phyloP scores from a whole-genome alignment of 2,329 filamentous ascomycete genomes.

The Fusarium phyllophilum region DNA sequence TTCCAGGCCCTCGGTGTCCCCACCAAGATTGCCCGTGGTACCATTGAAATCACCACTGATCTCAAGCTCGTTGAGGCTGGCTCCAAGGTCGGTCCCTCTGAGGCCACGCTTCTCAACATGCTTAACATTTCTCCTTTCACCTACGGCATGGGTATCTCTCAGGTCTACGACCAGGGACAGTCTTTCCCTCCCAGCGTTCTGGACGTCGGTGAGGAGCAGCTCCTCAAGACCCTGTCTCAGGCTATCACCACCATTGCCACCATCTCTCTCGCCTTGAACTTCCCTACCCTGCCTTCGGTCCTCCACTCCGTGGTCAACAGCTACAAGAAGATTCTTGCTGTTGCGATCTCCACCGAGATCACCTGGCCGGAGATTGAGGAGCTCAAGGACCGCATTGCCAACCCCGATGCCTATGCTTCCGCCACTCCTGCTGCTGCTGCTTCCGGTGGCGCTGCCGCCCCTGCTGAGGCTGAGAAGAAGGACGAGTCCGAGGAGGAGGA shows the following conservation, averaged over 20 bases:
- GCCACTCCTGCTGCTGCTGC: slow-evolving; percentile 78
- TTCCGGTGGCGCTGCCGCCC: slow-evolving; percentile 61
- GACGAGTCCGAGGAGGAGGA: slow-evolving; percentile 76
- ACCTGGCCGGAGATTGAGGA: slow-evolving; percentile 95
- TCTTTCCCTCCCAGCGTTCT: slow-evolving; percentile 86
- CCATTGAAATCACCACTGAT: slow-evolving; percentile 99
- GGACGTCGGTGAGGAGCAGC: slow-evolving; percentile 94
- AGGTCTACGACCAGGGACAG: slow-evolving; percentile 99
- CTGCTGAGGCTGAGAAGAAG: slow-evolving; percentile 71
- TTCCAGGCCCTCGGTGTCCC: slow-evolving; percentile 99
- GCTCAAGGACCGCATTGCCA: slow-evolving; percentile 99
- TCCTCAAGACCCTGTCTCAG: slow-evolving; percentile 82
- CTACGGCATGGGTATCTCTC: slow-evolving; percentile 95
- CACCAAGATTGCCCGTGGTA: slow-evolving; percentile 99
- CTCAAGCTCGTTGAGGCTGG: slow-evolving; percentile 96
- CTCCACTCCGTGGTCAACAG: slow-evolving; percentile 96
- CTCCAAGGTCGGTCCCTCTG: slow-evolving; percentile 96
- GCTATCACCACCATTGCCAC: slow-evolving; percentile 88
- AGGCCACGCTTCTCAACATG: slow-evolving; percentile 99
- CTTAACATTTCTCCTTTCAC: slow-evolving; percentile 99
- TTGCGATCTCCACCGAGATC: slow-evolving; percentile 90
- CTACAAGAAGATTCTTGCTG: slow-evolving; percentile 96
- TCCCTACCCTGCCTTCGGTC: slow-evolving; percentile 95
- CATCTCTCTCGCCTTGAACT: slow-evolving; percentile 92
- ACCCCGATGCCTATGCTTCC: slow-evolving; percentile 94